Base-by-base conservation (phyloP, 805 yeast species). In the Candida caryicola region DNA sequence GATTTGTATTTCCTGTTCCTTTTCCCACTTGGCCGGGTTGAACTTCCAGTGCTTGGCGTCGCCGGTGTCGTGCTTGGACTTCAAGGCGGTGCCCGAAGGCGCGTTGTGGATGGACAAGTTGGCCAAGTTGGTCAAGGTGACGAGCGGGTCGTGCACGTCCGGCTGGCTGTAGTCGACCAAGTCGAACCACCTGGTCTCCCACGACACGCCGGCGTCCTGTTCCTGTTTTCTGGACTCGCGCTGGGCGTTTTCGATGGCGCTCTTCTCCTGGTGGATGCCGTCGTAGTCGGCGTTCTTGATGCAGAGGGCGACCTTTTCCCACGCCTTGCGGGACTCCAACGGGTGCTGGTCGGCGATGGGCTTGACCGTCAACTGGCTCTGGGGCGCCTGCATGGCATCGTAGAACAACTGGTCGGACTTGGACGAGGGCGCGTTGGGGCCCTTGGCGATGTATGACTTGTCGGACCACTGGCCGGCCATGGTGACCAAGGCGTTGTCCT, bases 391-490 rank as follows among this genome's bases (percentile, higher is more conserved):
- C 29, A 58, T 55, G 3, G 88, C 85, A 59, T 84, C 86, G 55
- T 81, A 82, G 55, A 85, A 85, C 23, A 79, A 50, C 28, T 67
- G 73, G 14, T 69, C 65, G 15, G 69, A 63, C 33, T 73, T 70
- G 27, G 71, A 55, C 3, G 73, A 41, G 14, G 71, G 69, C 7
- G 78, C 60, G 17, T 66, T 56, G 5, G 69, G 52, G 42, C 88
- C 90, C 57, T 76, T 74, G 45, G 65, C 68, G 47, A 86, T 80
- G 51, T 69, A 73, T 13, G 91, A 83, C 47, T 69, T 67, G 23
- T 83, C 91, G 12, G 93, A 81, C 99, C 98, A 93, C 69, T 89
- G 97, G 33, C 99, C 99, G 33, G 71, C 54, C 43, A 93, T 81
- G 12, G 95, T 85, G 64, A 77, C 85, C 39, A 88, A 64, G 1